phyloP scores from a whole-genome alignment of 768 basidiomycete genomes.

The Lactifluus subvellereus region DNA sequence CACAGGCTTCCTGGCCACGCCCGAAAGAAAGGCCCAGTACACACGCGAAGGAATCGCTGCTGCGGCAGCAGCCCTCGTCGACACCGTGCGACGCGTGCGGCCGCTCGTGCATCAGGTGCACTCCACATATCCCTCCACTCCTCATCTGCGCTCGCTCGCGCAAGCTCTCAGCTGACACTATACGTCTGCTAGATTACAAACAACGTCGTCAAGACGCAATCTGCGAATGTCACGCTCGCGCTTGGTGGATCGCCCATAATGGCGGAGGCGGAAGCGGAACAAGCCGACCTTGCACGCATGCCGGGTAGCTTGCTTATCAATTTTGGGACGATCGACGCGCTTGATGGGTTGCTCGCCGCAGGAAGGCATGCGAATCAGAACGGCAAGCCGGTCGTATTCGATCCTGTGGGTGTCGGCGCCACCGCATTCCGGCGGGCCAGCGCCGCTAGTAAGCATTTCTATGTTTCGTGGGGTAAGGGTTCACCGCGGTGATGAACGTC shows the following conservation, averaged over 20 bases:
- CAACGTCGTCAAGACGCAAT: constrained; percentile 81
- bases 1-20: constrained; percentile 24
- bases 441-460: constrained; percentile 43
- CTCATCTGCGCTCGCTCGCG: not conserved
- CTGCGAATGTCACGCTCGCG: constrained; percentile 84
- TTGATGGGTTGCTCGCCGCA: constrained; percentile 70
- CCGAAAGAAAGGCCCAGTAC: constrained; percentile 20
- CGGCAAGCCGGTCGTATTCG: constrained; percentile 76
- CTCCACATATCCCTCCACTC: not conserved
- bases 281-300: constrained; percentile 65
- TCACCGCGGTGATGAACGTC: not conserved
- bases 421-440: constrained; percentile 60
- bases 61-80: constrained; percentile 45
- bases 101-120: constrained; percentile 81
- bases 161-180: not conserved
- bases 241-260: constrained; percentile 90
- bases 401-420: constrained; percentile 90
- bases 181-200: constrained; percentile 67
- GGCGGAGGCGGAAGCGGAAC: constrained; percentile 80
- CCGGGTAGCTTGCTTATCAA: constrained; percentile 75
- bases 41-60: constrained; percentile 36
- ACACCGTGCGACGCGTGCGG: constrained; percentile 42
- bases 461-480: too few species aligned
- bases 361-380: constrained; percentile 63
- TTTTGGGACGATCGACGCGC: constrained; percentile 71